A percentile compares a stretch with the other conserved stretches of the same genome.
Evolutionary conservation across 495 filamentous ascomycete species (phyloP).

Genomic region (Rusavskia elegans): DNA sequence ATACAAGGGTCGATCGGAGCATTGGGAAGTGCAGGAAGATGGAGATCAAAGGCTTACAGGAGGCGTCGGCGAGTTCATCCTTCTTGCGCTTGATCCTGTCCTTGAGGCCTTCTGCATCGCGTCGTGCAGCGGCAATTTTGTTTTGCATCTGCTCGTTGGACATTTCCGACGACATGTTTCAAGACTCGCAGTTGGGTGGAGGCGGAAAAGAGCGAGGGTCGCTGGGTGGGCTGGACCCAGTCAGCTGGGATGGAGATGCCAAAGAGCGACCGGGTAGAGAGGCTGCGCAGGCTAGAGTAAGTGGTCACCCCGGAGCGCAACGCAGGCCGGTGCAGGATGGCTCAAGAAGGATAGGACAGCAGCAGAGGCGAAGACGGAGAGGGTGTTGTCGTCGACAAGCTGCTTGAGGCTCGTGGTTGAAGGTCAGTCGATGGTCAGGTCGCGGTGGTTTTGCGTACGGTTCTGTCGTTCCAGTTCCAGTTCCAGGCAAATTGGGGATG

Average conservation of each 20-base stretch:
- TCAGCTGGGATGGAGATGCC: not conserved
- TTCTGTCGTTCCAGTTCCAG: not conserved
- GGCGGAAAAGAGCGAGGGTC: not conserved
- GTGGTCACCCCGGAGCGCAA: too few species aligned
- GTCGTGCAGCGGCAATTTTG: conserved; percentile 88
- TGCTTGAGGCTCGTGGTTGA: not conserved
- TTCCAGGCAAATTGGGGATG: not conserved
- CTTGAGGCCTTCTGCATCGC: conserved; percentile 95
- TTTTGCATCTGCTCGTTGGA: conserved; percentile 61
- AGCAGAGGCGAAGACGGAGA: too few species aligned
- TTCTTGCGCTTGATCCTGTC: conserved; percentile 99
- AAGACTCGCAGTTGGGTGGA: not conserved
- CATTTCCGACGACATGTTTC: conserved; percentile 42
- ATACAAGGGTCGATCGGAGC: not conserved
- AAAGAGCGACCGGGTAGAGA: not conserved
- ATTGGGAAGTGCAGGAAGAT: not conserved
- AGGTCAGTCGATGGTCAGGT: not conserved
- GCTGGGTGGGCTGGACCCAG: not conserved
- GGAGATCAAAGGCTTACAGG: conserved; percentile 48
- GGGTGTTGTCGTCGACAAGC: too few species aligned
- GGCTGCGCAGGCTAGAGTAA: not conserved
- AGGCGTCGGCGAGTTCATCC: conserved; percentile 96
- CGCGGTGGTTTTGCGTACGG: not conserved
- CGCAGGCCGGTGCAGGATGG: too few species aligned
- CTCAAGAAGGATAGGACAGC: not conserved